phyloP scores from a whole-genome alignment of 2,329 filamentous ascomycete genomes.

The Exophiala lecanii-corni region DNA sequence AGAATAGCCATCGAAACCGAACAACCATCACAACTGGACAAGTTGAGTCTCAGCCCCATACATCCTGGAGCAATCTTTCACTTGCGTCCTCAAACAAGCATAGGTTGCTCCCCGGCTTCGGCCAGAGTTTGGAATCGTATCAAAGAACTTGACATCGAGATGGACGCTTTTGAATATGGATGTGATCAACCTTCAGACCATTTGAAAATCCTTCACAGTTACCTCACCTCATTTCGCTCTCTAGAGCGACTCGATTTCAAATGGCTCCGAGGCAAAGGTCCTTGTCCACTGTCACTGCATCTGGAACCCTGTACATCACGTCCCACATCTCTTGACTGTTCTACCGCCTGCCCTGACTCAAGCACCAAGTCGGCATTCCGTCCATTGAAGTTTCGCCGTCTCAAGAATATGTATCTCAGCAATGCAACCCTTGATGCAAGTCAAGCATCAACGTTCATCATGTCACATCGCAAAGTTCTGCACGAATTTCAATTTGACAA shows the following conservation, averaged over 20 bases:
- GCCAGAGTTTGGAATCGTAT: conserved; percentile 73
- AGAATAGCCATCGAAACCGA: conserved; percentile 76
- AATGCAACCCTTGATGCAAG: conserved; percentile 67
- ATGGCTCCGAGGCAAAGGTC: conserved; percentile 70
- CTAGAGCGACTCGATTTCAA: conserved; percentile 70
- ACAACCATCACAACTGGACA: conserved; percentile 59
- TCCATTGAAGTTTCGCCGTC: conserved; percentile 61
- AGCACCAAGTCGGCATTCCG: conserved; percentile 43
- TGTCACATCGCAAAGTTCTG: conserved; percentile 62
- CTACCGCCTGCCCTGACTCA: conserved; percentile 32
- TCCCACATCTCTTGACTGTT: conserved; percentile 33
- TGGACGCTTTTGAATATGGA: conserved; percentile 65
- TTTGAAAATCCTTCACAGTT: conserved; percentile 75
- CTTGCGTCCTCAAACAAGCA: conserved; percentile 67
- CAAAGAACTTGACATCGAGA: conserved; percentile 65
- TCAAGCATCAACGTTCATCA: conserved; percentile 67
- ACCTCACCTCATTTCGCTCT: conserved; percentile 63
- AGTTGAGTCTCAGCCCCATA: conserved; percentile 67
- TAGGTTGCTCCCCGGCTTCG: conserved; percentile 69
- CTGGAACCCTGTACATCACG: conserved; percentile 64
- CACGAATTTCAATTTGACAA: conserved; percentile 77
- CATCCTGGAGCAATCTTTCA: conserved; percentile 74
- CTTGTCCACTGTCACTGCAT: conserved; percentile 66
- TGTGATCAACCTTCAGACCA: conserved; percentile 62
- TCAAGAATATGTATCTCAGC: conserved; percentile 65